These are phyloP conservation scores for Spinellus fusiger DNA, from an alignment of 192 early-diverging fungal species.

Conservation along the genomic window DNA sequence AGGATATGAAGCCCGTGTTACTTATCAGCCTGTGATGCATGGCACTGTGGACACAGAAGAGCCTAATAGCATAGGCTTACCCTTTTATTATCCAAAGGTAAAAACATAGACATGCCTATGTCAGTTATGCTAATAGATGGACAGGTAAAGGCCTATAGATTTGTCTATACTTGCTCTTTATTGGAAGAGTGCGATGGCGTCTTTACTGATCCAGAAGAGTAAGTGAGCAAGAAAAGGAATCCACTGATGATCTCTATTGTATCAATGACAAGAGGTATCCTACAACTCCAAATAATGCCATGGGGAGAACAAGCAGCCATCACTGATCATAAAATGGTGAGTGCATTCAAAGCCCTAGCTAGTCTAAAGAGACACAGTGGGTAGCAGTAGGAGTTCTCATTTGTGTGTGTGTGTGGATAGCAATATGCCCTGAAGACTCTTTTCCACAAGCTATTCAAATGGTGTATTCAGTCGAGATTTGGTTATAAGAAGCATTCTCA, in stretches of 20 bases:
- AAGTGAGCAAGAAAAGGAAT: background rate
- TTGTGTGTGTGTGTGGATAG: conserved; percentile 16
- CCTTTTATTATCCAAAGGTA: conserved; percentile 49
- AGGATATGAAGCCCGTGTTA: conserved; percentile 10
- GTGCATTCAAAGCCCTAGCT: background rate
- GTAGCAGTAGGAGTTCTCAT: background rate
- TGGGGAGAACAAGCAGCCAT: background rate
- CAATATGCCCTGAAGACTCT: conserved; percentile 53
- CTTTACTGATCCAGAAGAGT: background rate
- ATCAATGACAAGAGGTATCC: conserved; percentile 1
- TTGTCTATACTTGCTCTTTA: conserved; percentile 1
- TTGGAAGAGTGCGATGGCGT: background rate
- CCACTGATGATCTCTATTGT: background rate
- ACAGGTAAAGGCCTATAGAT: conserved; percentile 25
- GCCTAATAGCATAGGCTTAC: conserved; percentile 12
- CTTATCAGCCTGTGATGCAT: conserved; percentile 13
- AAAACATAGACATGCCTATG: background rate
- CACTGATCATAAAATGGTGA: conserved; percentile 24
- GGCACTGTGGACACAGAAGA: no score
- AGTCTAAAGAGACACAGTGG: background rate
- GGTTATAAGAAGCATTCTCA: conserved; percentile 67
- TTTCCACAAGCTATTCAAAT: conserved; percentile 68
- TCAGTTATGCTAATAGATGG: background rate
- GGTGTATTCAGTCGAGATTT: conserved; percentile 62
- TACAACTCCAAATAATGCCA: conserved; percentile 24